These are phyloP conservation scores for Roridomyces roridus DNA, from an alignment of 768 basidiomycete genomes.

Conservation along the genomic window DNA sequence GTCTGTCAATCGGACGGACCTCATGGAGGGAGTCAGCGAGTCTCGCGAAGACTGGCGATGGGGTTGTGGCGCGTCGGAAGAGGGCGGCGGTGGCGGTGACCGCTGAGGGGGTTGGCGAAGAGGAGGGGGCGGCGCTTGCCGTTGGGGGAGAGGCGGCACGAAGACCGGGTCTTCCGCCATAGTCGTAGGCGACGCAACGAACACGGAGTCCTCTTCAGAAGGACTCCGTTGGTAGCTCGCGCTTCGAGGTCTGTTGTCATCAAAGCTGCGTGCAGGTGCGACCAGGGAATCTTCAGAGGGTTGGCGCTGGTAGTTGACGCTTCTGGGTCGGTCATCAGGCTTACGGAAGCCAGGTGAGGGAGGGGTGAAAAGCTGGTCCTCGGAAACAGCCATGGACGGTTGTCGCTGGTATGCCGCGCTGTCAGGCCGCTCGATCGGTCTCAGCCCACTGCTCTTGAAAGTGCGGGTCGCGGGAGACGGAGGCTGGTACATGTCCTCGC, in stretches of 20 bases:
- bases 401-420: slow-evolving; percentile 25
- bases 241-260: slow-evolving; percentile 16
- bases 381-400: slow-evolving; percentile 43
- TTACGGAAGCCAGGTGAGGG: slow-evolving; percentile 64
- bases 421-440: slow-evolving; percentile 17
- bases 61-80: background rate
- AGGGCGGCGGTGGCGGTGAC: background rate
- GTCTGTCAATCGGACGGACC: slow-evolving; percentile 19
- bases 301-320: slow-evolving; percentile 17
- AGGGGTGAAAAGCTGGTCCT: slow-evolving; percentile 56
- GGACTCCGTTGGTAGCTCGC: slow-evolving; percentile 19
- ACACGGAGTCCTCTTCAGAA: slow-evolving; percentile 18
- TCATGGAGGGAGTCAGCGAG: background rate
- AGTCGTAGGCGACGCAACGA: slow-evolving; percentile 8
- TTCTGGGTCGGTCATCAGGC: slow-evolving; percentile 18
- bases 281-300: slow-evolving; percentile 22
- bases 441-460: slow-evolving; percentile 23
- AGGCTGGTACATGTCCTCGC: slow-evolving; percentile 21
- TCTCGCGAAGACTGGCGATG: slow-evolving; percentile 14
- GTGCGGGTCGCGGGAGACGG: slow-evolving; percentile 18
- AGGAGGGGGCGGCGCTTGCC: slow-evolving; percentile 20
- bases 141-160: slow-evolving; percentile 20
- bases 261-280: slow-evolving; percentile 21
- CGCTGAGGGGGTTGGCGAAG: slow-evolving; percentile 15
- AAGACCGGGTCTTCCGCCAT: slow-evolving; percentile 1